Conservation (phyloP, 257 asterid genomes). For the Scutellaria galericulata region DNA sequence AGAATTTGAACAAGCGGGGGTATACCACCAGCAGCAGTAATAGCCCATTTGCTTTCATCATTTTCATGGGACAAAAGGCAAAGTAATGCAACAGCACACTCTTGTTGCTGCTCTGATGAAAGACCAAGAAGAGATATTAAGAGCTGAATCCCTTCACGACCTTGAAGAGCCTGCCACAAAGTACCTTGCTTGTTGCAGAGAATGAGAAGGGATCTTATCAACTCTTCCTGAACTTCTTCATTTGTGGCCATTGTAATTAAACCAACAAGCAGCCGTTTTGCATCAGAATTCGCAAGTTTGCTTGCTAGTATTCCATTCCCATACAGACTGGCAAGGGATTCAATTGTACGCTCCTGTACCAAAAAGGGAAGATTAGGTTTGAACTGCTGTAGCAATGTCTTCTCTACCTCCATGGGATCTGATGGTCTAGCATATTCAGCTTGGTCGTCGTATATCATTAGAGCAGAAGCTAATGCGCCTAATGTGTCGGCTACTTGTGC, state of each 20-base stretch:
- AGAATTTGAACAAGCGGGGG: constrained; percentile 98
- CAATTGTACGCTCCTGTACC: constrained; percentile 95
- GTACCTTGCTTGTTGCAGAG: constrained; percentile 88
- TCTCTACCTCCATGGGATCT: constrained; percentile 88
- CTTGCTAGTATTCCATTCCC: constrained; percentile 76
- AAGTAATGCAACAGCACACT: constrained; percentile 95
- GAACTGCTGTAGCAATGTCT: constrained; percentile 77
- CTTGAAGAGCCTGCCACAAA: constrained; percentile 97
- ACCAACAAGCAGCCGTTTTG: constrained; percentile 90
- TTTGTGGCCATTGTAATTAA: constrained; percentile 91
- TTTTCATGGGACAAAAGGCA: constrained; percentile 89
- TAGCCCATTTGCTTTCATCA: constrained; percentile 99
- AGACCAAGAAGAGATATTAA: constrained; percentile 97
- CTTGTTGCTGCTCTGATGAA: constrained; percentile 99
- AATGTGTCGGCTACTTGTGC: constrained; percentile 96
- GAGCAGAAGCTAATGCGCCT: constrained; percentile 98
- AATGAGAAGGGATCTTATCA: constrained; percentile 77
- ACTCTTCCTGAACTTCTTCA: constrained; percentile 96
- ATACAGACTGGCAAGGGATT: constrained; percentile 98
- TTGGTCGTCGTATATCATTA: constrained; percentile 90
- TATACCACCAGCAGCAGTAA: constrained; percentile 99
- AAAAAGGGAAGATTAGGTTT: constrained; percentile 67
- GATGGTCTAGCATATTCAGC: constrained; percentile 86
- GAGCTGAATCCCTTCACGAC: constrained; percentile 98
- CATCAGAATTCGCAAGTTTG: constrained; percentile 88